Evolutionary conservation across 2,329 filamentous ascomycete genomes (phyloP).

Genomic region (Parastagonospora nodorum): DNA sequence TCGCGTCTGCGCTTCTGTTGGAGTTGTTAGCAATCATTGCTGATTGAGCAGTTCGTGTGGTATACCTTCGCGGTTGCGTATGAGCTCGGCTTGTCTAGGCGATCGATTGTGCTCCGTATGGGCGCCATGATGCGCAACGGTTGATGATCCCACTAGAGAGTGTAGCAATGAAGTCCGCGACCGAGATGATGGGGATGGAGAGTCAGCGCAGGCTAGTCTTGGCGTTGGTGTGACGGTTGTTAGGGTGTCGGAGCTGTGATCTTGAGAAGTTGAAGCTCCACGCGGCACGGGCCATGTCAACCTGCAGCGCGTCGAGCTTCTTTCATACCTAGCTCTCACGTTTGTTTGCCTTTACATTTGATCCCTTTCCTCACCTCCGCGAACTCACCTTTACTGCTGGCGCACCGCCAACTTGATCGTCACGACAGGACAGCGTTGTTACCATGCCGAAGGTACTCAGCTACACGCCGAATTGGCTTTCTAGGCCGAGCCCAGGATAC

Average conservation of each 20-base stretch:
- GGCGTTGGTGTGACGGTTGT: neutral
- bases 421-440: conserved; percentile 1
- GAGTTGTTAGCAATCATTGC: neutral
- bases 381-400: neutral
- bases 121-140: conserved; percentile 26
- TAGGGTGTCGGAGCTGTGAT: neutral
- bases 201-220: neutral
- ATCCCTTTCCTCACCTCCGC: neutral
- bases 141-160: no score
- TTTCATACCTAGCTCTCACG: conserved; percentile 2
- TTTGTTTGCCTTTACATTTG: conserved; percentile 6
- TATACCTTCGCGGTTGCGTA: conserved; percentile 84
- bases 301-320: conserved; percentile 9
- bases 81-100: conserved; percentile 91
- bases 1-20: conserved; percentile 73
- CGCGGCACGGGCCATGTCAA: conserved; percentile 5
- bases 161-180: neutral
- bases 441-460: conserved; percentile 85
- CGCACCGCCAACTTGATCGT: neutral
- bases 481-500: conserved; percentile 75
- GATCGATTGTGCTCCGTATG: conserved; percentile 79
- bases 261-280: conserved; percentile 10
- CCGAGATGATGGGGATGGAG: conserved; percentile 3
- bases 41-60: neutral
- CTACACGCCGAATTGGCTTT: conserved; percentile 87